phyloP scores from a whole-genome alignment of 2,329 filamentous ascomycete genomes.

The Colletotrichum chlorophyti region DNA sequence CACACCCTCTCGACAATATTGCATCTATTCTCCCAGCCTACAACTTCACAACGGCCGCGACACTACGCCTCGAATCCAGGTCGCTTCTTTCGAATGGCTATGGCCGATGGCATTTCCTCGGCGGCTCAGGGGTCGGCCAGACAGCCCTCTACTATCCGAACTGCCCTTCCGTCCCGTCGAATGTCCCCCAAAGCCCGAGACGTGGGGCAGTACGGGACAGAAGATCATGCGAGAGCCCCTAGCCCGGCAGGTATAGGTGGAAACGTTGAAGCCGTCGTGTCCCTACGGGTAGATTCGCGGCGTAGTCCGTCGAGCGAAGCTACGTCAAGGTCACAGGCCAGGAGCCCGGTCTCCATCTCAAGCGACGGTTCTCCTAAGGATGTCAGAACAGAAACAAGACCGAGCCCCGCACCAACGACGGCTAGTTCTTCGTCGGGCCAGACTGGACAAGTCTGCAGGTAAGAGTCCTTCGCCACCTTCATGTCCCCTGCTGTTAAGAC shows the following conservation, averaged over 20 bases:
- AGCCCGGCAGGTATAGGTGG: constrained; percentile 6
- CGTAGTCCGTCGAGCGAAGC: constrained; percentile 29
- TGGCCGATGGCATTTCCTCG: constrained; percentile 28
- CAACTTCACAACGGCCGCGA: not conserved
- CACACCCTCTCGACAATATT: not conserved
- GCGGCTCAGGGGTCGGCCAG: constrained; percentile 23
- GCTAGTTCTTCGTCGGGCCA: constrained; percentile 40
- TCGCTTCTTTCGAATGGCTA: constrained; percentile 27
- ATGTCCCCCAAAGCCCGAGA: constrained; percentile 27
- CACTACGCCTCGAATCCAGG: not conserved
- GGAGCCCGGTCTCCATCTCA: constrained; percentile 22
- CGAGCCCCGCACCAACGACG: constrained; percentile 22
- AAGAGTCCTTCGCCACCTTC: constrained; percentile 25
- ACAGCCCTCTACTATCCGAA: constrained; percentile 25
- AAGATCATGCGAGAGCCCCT: constrained; percentile 14
- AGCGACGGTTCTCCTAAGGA: constrained; percentile 24
- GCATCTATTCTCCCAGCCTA: not conserved
- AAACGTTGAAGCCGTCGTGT: not conserved
- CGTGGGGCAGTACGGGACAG: constrained; percentile 7
- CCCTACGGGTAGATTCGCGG: constrained; percentile 9
- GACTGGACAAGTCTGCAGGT: constrained; percentile 77
- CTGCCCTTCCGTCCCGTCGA: constrained; percentile 29
- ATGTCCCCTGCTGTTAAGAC: not conserved
- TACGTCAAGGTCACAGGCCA: constrained; percentile 23
- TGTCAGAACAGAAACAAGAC: constrained; percentile 10